Percentiles rank a stretch among this genome's conserved stretches.
phyloP scores from a whole-genome alignment of 176 grass and related monocot species.

The Triticum dicoccoides region DNA sequence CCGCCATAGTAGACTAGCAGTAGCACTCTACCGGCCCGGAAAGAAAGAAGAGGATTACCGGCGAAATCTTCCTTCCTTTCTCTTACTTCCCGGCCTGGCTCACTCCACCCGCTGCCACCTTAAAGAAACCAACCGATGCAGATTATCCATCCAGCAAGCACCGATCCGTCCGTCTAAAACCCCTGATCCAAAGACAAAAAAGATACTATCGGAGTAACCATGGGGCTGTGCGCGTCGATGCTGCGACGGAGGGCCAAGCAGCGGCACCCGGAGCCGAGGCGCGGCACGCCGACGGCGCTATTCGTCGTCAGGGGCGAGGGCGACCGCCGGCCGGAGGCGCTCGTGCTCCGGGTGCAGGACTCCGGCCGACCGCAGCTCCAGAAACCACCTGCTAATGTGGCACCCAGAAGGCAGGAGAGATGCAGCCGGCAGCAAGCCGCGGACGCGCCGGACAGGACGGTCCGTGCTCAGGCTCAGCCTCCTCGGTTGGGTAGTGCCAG shows the following conservation, averaged over 20 bases:
- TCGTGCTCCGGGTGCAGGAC: not conserved
- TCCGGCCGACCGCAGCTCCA: not conserved
- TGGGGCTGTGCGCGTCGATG: constrained; percentile 46
- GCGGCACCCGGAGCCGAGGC: not conserved
- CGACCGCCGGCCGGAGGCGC: not conserved
- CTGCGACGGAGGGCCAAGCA: not conserved
- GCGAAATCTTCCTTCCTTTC: constrained; percentile 17
- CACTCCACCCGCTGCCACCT: constrained; percentile 1
- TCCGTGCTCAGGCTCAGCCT: not conserved
- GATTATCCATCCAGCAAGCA: not conserved
- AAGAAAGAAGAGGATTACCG: not conserved
- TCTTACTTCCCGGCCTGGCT: not conserved
- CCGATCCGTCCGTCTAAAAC: not conserved
- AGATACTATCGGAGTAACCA: not conserved
- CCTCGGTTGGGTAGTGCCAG: not conserved
- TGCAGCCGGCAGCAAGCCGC: not conserved
- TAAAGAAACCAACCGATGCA: constrained; percentile 5
- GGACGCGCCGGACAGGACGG: constrained; percentile 1
- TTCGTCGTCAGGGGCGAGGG: constrained; percentile 32
- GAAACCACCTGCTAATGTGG: not conserved
- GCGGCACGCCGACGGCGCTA: constrained; percentile 9
- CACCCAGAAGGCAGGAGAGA: too few relatives aligned
- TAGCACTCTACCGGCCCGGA: too few relatives aligned
- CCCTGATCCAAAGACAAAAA: not conserved
- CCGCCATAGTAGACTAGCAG: too few relatives aligned